These are phyloP conservation scores for Trichosporon ovoides DNA, from an alignment of 1,284 basidiomycete genomes.

Conservation along the genomic window DNA sequence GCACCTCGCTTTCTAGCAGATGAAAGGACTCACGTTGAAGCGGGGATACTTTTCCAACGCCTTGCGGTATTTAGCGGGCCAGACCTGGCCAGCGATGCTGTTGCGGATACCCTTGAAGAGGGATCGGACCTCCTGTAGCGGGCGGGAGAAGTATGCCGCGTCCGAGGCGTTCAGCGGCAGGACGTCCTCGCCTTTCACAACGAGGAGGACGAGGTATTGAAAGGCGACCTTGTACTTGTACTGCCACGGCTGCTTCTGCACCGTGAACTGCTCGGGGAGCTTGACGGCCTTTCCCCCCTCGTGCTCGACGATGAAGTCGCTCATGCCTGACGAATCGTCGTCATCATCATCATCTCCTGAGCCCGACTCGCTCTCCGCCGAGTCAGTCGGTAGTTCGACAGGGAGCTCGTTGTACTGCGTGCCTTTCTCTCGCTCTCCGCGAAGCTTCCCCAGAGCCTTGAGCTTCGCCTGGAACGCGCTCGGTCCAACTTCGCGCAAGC, in stretches of 20 bases:
- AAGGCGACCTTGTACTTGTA: constrained; percentile 59
- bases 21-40: constrained; percentile 34
- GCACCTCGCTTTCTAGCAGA: background rate
- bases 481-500: constrained; percentile 25
- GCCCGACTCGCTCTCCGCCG: constrained; percentile 34
- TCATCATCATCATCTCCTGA: constrained; percentile 38
- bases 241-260: constrained; percentile 59
- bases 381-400: background rate
- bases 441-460: constrained; percentile 26
- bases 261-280: constrained; percentile 69
- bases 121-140: constrained; percentile 13
- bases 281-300: constrained; percentile 51
- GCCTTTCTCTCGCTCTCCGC: constrained; percentile 18
- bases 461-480: constrained; percentile 37
- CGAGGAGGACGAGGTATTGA: constrained; percentile 75
- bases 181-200: constrained; percentile 51
- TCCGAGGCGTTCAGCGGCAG: constrained; percentile 26
- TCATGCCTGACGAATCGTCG: constrained; percentile 15
- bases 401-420: background rate
- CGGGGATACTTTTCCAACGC: constrained; percentile 61
- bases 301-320: constrained; percentile 67
- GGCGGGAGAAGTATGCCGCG: constrained; percentile 24
- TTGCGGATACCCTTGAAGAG: background rate
- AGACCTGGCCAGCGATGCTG: constrained; percentile 47
- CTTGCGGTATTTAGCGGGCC: constrained; percentile 64